These are phyloP conservation scores for Monascus ruber DNA, from an alignment of 2,329 filamentous ascomycete species.

Conservation along the genomic window DNA sequence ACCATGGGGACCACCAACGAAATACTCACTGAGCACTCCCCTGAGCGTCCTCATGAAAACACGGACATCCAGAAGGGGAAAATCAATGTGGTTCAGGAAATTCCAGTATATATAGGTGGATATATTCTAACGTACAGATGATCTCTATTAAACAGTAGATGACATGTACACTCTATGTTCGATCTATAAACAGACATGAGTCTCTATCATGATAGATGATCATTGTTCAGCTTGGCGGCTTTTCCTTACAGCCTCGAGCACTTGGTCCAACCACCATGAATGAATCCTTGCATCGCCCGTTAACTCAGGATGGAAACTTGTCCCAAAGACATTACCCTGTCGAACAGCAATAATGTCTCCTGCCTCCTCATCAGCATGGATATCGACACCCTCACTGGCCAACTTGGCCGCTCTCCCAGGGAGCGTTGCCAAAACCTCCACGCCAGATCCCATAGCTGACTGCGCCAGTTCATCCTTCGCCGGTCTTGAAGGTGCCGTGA, in stretches of 20 bases:
- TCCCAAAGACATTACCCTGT: conserved; percentile 87
- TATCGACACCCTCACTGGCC: conserved; percentile 31
- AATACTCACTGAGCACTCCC: too few species aligned
- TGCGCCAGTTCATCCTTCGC: conserved; percentile 36
- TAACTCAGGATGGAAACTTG: conserved; percentile 90
- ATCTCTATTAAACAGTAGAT: neutral
- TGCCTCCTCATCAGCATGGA: conserved; percentile 29
- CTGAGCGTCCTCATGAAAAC: too few species aligned
- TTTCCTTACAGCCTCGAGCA: conserved; percentile 35
- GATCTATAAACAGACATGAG: neutral
- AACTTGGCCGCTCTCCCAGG: conserved; percentile 41
- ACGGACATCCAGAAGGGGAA: too few species aligned
- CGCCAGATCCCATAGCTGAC: conserved; percentile 35
- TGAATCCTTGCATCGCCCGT: conserved; percentile 83
- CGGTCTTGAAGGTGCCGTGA: conserved; percentile 46
- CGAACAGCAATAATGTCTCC: conserved; percentile 78
- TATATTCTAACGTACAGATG: too few species aligned
- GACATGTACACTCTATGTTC: neutral
- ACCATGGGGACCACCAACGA: too few species aligned
- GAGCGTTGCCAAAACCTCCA: conserved; percentile 49
- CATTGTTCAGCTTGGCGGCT: conserved; percentile 10
- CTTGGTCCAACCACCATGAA: conserved; percentile 79
- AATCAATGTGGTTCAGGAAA: too few species aligned
- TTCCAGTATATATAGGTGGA: too few species aligned
- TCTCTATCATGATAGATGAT: neutral